These are phyloP conservation scores for Schoenoplectus tabernaemontani DNA, from an alignment of 202 grass and related monocot species.

Conservation along the genomic window DNA sequence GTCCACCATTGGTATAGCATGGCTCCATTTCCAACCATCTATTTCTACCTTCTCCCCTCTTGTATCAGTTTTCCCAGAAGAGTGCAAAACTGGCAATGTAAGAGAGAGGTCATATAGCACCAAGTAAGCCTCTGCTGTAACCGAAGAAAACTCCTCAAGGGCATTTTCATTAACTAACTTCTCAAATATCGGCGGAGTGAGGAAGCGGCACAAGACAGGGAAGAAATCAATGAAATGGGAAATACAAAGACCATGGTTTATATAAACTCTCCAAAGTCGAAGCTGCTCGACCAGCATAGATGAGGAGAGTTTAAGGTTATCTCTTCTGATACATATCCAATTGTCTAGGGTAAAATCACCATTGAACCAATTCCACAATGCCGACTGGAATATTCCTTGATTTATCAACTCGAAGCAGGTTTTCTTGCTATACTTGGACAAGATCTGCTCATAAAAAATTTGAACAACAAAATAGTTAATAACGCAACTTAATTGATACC, in stretches of 20 bases:
- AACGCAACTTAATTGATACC: neutral
- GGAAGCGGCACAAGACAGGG: slow-evolving; percentile 64
- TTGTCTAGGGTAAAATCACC: slow-evolving; percentile 54
- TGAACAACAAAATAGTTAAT: slow-evolving; percentile 22
- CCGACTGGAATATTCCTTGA: slow-evolving; percentile 64
- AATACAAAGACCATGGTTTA: slow-evolving; percentile 76
- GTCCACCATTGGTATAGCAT: slow-evolving; percentile 80
- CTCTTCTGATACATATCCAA: slow-evolving; percentile 55
- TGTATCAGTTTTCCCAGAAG: slow-evolving; percentile 37
- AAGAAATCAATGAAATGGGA: slow-evolving; percentile 70
- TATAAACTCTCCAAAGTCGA: slow-evolving; percentile 74
- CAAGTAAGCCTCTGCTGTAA: slow-evolving; percentile 84
- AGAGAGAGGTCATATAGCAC: slow-evolving; percentile 59
- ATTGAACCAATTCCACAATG: slow-evolving; percentile 77
- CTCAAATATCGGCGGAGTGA: slow-evolving; percentile 46
- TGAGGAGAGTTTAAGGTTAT: slow-evolving; percentile 61
- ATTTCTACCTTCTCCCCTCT: slow-evolving; percentile 31
- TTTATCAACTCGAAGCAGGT: slow-evolving; percentile 78
- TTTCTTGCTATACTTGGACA: slow-evolving; percentile 70
- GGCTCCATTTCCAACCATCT: slow-evolving; percentile 64
- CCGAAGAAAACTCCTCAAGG: slow-evolving; percentile 60
- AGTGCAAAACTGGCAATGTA: slow-evolving; percentile 73
- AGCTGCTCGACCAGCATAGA: slow-evolving; percentile 79
- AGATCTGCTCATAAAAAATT: slow-evolving; percentile 44
- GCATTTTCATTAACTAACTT: slow-evolving; percentile 52